Percentiles rank a stretch among this genome's conserved stretches.
Conservation (phyloP, 768 basidiomycete species). For the Coprinellus micaceus region DNA sequence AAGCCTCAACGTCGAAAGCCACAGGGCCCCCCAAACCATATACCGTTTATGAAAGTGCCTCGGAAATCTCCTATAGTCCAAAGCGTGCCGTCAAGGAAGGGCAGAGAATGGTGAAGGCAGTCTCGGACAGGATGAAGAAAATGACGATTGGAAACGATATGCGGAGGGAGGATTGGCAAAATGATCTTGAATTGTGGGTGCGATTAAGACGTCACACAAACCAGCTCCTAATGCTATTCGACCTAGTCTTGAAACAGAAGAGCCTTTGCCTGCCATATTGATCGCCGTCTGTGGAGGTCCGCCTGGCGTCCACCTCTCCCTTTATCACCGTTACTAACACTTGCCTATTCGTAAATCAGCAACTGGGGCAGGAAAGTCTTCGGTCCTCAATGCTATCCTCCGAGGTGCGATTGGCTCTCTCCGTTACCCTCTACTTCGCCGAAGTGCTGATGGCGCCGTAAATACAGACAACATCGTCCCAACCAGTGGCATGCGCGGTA, state of each 20-base stretch:
- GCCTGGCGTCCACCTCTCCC: conserved; percentile 4
- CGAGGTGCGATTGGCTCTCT: conserved; percentile 35
- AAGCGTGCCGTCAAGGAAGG: conserved; percentile 49
- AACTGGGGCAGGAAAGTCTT: conserved; percentile 61
- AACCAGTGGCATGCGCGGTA: conserved; percentile 63
- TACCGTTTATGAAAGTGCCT: no score
- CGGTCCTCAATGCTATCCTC: conserved; percentile 55
- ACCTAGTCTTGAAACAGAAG: conserved; percentile 22
- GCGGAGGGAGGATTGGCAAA: conserved; percentile 56
- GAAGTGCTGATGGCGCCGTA: no score
- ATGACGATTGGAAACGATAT: conserved; percentile 51
- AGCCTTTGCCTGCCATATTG: conserved; percentile 48
- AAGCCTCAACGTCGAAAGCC: no score
- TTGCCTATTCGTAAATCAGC: conserved; percentile 26
- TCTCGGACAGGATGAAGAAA: conserved; percentile 39
- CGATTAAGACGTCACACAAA: background rate
- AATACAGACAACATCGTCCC: conserved; percentile 54
- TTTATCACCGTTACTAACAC: background rate
- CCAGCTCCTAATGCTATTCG: background rate
- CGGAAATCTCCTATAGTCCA: conserved; percentile 45
- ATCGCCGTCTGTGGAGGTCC: conserved; percentile 64
- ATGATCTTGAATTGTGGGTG: conserved; percentile 46
- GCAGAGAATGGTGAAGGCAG: conserved; percentile 46
- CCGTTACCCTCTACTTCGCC: background rate
- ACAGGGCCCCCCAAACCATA: no score